These are phyloP conservation scores for Syzygium oleosum DNA, from an alignment of 345 rosid genomes.

Conservation along the genomic window DNA sequence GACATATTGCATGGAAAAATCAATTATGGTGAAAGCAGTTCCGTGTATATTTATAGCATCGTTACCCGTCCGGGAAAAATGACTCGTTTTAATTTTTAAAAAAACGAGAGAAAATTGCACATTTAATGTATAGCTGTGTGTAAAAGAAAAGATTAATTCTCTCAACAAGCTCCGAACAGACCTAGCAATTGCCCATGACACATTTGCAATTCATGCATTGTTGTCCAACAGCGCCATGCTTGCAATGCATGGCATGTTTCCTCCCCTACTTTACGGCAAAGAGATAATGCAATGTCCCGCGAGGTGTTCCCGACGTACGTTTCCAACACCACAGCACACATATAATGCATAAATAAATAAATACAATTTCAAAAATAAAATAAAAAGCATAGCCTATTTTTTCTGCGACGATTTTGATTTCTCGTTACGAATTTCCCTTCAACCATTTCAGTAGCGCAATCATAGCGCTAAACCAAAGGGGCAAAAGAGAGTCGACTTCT, in stretches of 20 bases:
- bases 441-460: neutral
- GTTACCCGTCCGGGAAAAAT: neutral
- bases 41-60: neutral
- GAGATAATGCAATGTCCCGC: neutral
- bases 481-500: neutral
- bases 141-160: neutral
- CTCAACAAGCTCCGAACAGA: neutral
- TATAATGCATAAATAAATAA: neutral
- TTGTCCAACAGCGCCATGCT: neutral
- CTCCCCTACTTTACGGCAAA: neutral
- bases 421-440: neutral
- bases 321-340: neutral
- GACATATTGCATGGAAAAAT: neutral
- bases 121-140: neutral
- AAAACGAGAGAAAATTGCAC: neutral
- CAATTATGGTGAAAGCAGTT: neutral
- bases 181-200: neutral
- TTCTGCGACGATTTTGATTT: neutral
- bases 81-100: too few relatives aligned
- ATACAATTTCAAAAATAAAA: too few relatives aligned
- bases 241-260: neutral
- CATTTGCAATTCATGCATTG: neutral
- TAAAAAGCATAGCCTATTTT: neutral
- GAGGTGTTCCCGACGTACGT: neutral
- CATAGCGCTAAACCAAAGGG: neutral